A percentile compares a stretch with the other conserved stretches of the same genome.
phyloP scores from a whole-genome alignment of 1,284 basidiomycete genomes.

The Golubevia pallescens region DNA sequence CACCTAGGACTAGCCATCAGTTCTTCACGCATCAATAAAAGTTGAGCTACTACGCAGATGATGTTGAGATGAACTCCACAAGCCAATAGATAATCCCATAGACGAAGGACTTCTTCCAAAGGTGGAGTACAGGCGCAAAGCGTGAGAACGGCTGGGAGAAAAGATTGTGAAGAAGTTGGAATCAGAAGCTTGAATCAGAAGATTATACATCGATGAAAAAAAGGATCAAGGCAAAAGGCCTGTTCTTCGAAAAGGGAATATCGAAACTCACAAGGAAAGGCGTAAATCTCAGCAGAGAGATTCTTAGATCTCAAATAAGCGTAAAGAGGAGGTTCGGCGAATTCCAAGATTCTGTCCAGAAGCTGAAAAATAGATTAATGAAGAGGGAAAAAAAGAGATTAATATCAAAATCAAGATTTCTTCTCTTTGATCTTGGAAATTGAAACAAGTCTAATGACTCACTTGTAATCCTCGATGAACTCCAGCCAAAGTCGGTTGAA shows the following conservation, averaged over 20 bases:
- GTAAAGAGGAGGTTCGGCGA: constrained; percentile 85
- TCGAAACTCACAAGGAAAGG: constrained; percentile 81
- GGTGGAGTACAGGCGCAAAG: constrained; percentile 96
- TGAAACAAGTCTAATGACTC: constrained; percentile 32
- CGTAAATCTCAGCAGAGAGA: constrained; percentile 96
- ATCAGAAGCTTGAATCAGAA: not conserved
- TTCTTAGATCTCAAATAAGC: constrained; percentile 83
- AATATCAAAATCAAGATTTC: not conserved
- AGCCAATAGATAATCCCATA: constrained; percentile 97
- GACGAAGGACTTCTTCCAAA: constrained; percentile 84
- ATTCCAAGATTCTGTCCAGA: constrained; percentile 85
- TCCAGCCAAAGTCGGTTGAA: constrained; percentile 90
- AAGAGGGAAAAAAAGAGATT: constrained; percentile 4
- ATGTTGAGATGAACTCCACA: constrained; percentile 96
- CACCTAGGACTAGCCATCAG: constrained; percentile 84
- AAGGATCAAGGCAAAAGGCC: too few relatives aligned
- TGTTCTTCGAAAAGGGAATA: not conserved
- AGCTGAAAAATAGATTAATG: constrained; percentile 70
- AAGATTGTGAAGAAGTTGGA: constrained; percentile 5
- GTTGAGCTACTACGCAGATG: constrained; percentile 91
- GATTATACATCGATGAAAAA: constrained; percentile 1
- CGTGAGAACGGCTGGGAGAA: constrained; percentile 80
- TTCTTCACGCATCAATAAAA: constrained; percentile 85
- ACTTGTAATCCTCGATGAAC: constrained; percentile 93
- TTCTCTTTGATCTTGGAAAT: not conserved